Conservation (phyloP, 2,329 filamentous ascomycete genomes). For the Colletotrichum eremochloae region DNA sequence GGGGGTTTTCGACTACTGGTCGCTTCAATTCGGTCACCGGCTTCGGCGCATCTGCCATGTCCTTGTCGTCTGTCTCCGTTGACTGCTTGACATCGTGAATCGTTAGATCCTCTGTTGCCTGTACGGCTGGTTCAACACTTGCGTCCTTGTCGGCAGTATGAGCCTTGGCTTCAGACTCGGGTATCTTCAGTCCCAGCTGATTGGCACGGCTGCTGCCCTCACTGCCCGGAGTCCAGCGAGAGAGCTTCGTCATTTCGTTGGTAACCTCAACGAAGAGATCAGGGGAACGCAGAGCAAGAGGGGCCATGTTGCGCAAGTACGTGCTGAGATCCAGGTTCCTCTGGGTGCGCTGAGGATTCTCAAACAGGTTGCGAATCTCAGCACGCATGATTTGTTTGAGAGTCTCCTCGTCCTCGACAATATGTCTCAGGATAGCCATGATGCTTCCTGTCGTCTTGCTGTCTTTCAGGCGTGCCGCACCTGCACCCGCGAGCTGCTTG, state of each 20-base stretch:
- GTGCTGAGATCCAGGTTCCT: conserved; percentile 76
- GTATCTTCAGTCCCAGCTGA: conserved; percentile 58
- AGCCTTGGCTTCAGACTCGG: conserved; percentile 44
- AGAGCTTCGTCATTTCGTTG: conserved; percentile 84
- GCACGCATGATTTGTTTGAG: conserved; percentile 92
- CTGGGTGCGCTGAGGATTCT: conserved; percentile 62
- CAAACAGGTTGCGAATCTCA: conserved; percentile 86
- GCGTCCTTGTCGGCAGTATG: conserved; percentile 33
- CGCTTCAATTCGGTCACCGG: conserved; percentile 76
- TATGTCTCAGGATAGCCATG: conserved; percentile 89
- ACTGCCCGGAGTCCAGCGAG: conserved; percentile 65
- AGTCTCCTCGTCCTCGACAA: conserved; percentile 93
- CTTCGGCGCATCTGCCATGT: conserved; percentile 76
- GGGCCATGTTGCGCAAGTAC: conserved; percentile 83
- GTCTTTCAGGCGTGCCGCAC: conserved; percentile 78
- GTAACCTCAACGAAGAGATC: conserved; percentile 89
- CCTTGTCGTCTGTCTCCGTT: conserved; percentile 70
- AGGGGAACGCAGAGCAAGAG: conserved; percentile 84
- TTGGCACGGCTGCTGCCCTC: conserved; percentile 52
- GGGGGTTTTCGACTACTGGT: conserved; percentile 90
- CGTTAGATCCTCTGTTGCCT: conserved; percentile 61
- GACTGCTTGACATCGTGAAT: conserved; percentile 70
- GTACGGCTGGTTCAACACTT: conserved; percentile 58
- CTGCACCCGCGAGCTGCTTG: conserved; percentile 86
- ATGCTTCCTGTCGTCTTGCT: conserved; percentile 71